phyloP scores from a whole-genome alignment of 129 eudicot genomes.

The Pulicaria dysenterica region DNA sequence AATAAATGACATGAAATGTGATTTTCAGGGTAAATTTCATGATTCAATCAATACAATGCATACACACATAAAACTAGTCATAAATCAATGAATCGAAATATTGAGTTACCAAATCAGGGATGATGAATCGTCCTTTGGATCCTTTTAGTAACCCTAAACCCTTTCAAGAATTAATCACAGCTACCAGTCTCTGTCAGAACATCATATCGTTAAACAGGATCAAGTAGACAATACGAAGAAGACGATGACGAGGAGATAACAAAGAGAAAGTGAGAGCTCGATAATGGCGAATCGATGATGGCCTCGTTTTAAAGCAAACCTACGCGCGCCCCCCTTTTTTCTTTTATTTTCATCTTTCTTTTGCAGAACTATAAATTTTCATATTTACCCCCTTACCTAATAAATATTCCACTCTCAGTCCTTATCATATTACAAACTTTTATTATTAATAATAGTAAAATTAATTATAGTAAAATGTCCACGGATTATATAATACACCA shows the following conservation, averaged over 20 bases:
- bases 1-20: neutral
- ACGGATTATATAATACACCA: no score
- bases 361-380: no score
- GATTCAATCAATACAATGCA: constrained; percentile 7
- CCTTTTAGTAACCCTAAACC: constrained; percentile 21
- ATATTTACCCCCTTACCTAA: no score
- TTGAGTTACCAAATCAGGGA: constrained; percentile 15
- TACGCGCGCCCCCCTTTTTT: constrained; percentile 25
- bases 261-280: constrained; percentile 10
- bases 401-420: no score
- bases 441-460: no score
- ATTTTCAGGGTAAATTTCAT: neutral
- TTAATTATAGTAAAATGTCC: no score
- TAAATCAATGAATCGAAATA: neutral
- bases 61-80: constrained; percentile 5
- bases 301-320: constrained; percentile 37
- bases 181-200: neutral
- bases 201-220: constrained; percentile 1
- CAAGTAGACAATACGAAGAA: neutral
- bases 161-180: constrained; percentile 7
- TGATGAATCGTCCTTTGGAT: constrained; percentile 9
- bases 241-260: neutral
- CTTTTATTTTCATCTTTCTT: neutral
- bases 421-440: no score
- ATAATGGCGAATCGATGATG: constrained; percentile 39